These are phyloP conservation scores for Saccharum officinarum DNA, from an alignment of 176 grass and related monocot species.

Conservation along the genomic window DNA sequence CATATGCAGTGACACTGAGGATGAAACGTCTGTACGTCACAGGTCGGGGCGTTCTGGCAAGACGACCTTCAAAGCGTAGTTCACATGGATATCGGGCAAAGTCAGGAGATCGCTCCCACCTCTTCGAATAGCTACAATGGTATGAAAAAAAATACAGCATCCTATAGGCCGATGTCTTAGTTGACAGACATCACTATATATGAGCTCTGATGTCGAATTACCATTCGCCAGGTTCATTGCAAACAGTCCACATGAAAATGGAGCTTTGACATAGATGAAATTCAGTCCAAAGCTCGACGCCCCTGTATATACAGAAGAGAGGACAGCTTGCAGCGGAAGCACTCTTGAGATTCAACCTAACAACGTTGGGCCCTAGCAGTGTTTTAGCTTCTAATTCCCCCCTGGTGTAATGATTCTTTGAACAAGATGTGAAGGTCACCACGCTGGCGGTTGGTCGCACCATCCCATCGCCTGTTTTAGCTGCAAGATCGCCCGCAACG, in stretches of 20 bases:
- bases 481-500: constrained; percentile 23
- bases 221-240: constrained; percentile 53
- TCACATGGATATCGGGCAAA: constrained; percentile 88
- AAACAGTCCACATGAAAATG: constrained; percentile 95
- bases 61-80: constrained; percentile 85
- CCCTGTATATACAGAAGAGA: constrained; percentile 70
- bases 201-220: constrained; percentile 21
- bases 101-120: constrained; percentile 62
- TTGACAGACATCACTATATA: neutral
- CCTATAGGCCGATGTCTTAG: neutral
- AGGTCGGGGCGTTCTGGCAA: constrained; percentile 86
- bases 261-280: constrained; percentile 58
- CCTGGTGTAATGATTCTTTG: constrained; percentile 74
- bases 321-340: constrained; percentile 34
- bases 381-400: constrained; percentile 54
- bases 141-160: constrained; percentile 23
- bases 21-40: neutral
- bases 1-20: neutral
- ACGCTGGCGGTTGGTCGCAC: neutral
- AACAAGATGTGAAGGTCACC: constrained; percentile 32
- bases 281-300: constrained; percentile 43
- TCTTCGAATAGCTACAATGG: constrained; percentile 76
- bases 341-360: constrained; percentile 82
- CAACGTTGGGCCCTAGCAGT: constrained; percentile 60
- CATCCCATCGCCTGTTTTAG: constrained; percentile 27